These are phyloP conservation scores for Emmonsiellopsis sp. DNA, from an alignment of 2,329 filamentous ascomycete species.

Conservation along the genomic window DNA sequence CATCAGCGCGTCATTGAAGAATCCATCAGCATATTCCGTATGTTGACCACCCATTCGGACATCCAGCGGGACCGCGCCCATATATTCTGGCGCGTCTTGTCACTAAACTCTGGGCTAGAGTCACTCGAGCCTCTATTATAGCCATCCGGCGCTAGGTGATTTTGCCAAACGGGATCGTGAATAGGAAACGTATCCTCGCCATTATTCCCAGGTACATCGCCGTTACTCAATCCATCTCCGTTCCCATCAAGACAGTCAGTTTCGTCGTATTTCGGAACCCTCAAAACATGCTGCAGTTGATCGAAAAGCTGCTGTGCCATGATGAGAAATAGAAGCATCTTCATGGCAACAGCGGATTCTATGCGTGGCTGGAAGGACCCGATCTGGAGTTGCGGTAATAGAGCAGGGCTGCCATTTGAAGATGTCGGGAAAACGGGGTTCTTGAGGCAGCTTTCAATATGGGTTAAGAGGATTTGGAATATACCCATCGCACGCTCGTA, in stretches of 20 bases:
- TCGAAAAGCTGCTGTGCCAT: neutral
- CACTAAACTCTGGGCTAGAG: neutral
- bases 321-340: neutral
- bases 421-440: neutral
- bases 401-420: neutral
- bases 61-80: neutral
- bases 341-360: neutral
- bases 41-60: neutral
- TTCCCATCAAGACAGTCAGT: neutral
- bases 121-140: neutral
- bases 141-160: neutral
- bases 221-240: neutral
- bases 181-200: neutral
- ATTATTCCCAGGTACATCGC: neutral
- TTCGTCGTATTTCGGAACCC: neutral
- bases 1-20: neutral
- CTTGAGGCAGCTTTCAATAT: neutral
- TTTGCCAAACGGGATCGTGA: neutral
- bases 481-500: neutral
- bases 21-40: neutral
- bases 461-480: neutral
- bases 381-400: neutral
- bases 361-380: neutral
- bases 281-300: neutral
- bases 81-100: neutral